These are phyloP conservation scores for Nidula niveotomentosa DNA, from an alignment of 1,284 basidiomycete genomes.

Conservation along the genomic window DNA sequence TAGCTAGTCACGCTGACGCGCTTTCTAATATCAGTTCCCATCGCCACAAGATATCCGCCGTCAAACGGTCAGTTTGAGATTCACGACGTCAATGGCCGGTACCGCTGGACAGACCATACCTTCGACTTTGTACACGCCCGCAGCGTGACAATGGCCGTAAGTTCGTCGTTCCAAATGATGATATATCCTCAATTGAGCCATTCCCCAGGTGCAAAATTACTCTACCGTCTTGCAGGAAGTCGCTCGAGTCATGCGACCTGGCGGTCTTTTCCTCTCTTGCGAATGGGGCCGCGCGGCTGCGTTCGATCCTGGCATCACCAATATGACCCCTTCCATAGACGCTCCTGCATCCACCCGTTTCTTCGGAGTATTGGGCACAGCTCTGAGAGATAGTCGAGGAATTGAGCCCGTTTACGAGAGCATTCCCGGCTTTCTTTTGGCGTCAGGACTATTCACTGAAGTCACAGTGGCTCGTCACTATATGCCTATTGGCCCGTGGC, in stretches of 20 bases:
- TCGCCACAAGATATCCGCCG: conserved; percentile 58
- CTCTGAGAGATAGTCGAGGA: conserved; percentile 30
- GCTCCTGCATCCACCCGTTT: conserved; percentile 42
- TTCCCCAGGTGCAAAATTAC: conserved; percentile 48
- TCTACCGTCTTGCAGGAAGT: conserved; percentile 50
- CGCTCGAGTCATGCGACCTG: conserved; percentile 57
- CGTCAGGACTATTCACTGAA: conserved; percentile 35
- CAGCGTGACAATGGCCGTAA: conserved; percentile 54
- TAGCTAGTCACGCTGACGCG: conserved; percentile 7
- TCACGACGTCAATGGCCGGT: conserved; percentile 50
- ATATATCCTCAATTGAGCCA: background rate
- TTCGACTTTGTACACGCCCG: conserved; percentile 69
- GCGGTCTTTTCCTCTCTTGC: conserved; percentile 63
- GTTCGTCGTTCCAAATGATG: background rate
- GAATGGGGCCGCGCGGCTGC: conserved; percentile 52
- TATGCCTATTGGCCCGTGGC: conserved; percentile 54
- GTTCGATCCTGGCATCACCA: conserved; percentile 34
- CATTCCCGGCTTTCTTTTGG: conserved; percentile 33
- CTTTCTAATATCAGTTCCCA: conserved; percentile 50
- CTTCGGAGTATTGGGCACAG: conserved; percentile 38
- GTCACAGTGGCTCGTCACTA: conserved; percentile 24
- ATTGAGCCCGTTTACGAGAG: conserved; percentile 31
- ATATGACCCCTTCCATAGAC: conserved; percentile 16
- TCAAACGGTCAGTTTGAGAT: conserved; percentile 64
- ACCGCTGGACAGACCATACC: conserved; percentile 45